A percentile compares a stretch with the other conserved stretches of the same genome.
Evolutionary conservation across 2,329 filamentous ascomycete genomes (phyloP).

Genomic region (Alternaria arborescens): DNA sequence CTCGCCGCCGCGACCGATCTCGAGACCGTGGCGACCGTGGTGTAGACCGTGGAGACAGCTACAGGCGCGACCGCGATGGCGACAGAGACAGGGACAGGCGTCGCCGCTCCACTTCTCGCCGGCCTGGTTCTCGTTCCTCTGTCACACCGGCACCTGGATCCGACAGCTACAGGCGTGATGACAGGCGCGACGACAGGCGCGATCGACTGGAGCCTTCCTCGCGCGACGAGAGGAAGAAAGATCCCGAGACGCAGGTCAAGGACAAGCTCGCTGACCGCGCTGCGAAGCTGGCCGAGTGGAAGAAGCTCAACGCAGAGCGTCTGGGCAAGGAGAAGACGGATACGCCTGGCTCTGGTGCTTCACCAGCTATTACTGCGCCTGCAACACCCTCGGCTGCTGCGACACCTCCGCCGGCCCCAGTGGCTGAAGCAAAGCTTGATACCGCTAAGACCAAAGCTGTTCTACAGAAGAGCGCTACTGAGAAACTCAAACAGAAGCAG

Average conservation of each 20-base stretch:
- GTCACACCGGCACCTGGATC: slow-evolving; percentile 51
- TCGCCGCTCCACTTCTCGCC: slow-evolving; percentile 74
- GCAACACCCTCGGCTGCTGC: slow-evolving; percentile 59
- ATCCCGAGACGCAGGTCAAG: slow-evolving; percentile 47
- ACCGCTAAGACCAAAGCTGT: slow-evolving; percentile 74
- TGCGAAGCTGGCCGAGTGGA: slow-evolving; percentile 75
- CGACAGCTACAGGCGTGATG: neutral
- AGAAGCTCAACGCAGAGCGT: slow-evolving; percentile 65
- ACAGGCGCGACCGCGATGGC: slow-evolving; percentile 68
- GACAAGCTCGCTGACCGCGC: slow-evolving; percentile 38
- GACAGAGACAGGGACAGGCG: slow-evolving; percentile 68
- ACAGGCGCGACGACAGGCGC: slow-evolving; percentile 19
- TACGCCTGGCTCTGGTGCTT: slow-evolving; percentile 65
- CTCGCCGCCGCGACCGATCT: slow-evolving; percentile 20
- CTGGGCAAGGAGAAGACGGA: slow-evolving; percentile 71
- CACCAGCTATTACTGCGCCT: slow-evolving; percentile 71
- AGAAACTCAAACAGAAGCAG: slow-evolving; percentile 71
- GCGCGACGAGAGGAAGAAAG: slow-evolving; percentile 65
- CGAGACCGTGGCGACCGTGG: slow-evolving; percentile 40
- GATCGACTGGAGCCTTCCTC: slow-evolving; percentile 50
- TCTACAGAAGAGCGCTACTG: slow-evolving; percentile 84
- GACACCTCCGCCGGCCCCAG: slow-evolving; percentile 43
- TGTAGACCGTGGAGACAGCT: slow-evolving; percentile 63
- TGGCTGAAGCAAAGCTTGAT: slow-evolving; percentile 53
- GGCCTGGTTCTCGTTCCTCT: slow-evolving; percentile 70